Conservation (phyloP, 2,329 filamentous ascomycete genomes). For the Mycocentrospora acerina region DNA sequence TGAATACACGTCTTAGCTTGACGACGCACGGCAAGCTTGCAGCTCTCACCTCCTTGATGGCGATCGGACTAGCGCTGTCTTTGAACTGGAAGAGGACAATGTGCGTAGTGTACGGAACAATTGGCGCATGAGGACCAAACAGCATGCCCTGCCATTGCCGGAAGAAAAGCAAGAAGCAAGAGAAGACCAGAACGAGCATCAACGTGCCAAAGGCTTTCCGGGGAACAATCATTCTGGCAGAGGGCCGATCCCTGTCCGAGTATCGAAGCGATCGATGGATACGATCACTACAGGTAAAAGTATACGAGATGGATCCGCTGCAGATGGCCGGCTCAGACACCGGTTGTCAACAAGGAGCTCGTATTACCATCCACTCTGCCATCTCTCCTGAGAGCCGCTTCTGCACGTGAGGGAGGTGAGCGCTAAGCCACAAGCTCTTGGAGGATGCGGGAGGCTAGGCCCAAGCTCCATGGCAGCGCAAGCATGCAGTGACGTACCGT, state of each 20-base stretch:
- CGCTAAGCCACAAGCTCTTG: neutral
- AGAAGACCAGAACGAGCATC: constrained; percentile 11
- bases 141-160: constrained; percentile 18
- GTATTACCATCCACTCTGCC: no score
- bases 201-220: constrained; percentile 21
- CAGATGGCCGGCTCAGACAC: no score
- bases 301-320: no score
- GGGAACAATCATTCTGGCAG: constrained; percentile 22
- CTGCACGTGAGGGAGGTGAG: neutral
- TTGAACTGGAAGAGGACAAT: constrained; percentile 40
- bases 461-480: constrained; percentile 3
- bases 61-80: constrained; percentile 21
- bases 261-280: no score
- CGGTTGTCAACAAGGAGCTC: no score
- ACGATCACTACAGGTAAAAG: no score
- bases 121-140: constrained; percentile 15
- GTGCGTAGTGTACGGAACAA: constrained; percentile 28
- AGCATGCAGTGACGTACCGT: constrained; percentile 16
- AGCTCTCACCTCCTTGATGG: constrained; percentile 30
- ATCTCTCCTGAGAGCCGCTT: neutral
- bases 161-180: constrained; percentile 19
- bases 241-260: constrained; percentile 5
- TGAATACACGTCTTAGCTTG: constrained; percentile 2
- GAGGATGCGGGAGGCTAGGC: constrained; percentile 2
- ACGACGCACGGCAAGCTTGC: no score